Percentiles rank a stretch among this genome's conserved stretches.
Conservation (phyloP, 768 basidiomycete genomes). For the Tricholoma saponaceum region DNA sequence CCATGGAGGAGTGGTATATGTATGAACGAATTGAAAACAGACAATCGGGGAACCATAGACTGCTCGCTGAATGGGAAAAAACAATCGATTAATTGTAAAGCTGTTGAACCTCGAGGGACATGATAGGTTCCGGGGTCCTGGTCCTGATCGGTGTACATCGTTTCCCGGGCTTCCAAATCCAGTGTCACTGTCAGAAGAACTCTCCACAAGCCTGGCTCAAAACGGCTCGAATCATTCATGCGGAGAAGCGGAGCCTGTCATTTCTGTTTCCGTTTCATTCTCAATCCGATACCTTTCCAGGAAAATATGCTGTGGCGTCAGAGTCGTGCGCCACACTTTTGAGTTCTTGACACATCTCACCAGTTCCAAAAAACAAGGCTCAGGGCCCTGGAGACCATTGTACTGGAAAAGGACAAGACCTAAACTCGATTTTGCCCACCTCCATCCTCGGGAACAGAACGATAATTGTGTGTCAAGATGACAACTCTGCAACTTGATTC, state of each 20-base stretch:
- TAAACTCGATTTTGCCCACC: not conserved
- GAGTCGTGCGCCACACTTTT: not conserved
- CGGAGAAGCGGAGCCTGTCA: constrained; percentile 1
- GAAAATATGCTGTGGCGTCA: not conserved
- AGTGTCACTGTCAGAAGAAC: not conserved
- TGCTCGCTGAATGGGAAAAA: constrained; percentile 8
- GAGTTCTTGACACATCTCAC: not conserved
- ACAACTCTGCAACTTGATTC: too few species aligned
- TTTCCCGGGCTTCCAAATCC: constrained; percentile 4
- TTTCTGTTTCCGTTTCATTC: constrained; percentile 4
- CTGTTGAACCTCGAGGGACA: constrained; percentile 6
- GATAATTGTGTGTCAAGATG: not conserved
- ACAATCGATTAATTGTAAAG: constrained; percentile 6
- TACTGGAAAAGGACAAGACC: not conserved
- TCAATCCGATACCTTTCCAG: not conserved
- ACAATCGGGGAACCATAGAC: constrained; percentile 13
- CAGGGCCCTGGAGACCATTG: not conserved
- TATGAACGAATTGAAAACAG: constrained; percentile 23
- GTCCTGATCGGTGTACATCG: constrained; percentile 12
- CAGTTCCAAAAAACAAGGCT: not conserved
- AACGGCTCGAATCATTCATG: not conserved
- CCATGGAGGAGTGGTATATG: constrained; percentile 30
- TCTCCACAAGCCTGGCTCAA: not conserved
- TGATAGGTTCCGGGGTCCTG: constrained; percentile 11
- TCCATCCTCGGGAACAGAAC: not conserved